Percentiles rank a stretch among this genome's conserved stretches.
These are phyloP conservation scores for Cymbopogon citratus DNA, from an alignment of 176 grass and related monocot species.

Conservation along the genomic window DNA sequence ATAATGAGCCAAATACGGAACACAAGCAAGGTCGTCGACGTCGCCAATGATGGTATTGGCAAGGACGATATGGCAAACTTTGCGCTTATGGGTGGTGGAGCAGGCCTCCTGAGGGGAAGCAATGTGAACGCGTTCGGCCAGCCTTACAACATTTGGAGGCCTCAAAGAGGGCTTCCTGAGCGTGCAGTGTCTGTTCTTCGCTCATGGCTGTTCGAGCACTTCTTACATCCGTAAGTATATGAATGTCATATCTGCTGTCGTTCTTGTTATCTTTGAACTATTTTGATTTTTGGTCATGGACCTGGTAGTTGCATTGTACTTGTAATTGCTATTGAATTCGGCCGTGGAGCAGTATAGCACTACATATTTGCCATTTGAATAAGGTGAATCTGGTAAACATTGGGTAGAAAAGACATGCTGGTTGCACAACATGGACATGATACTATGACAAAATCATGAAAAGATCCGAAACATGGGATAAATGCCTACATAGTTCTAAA, in stretches of 20 bases:
- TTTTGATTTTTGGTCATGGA: too few species aligned
- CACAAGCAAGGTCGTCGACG: slow-evolving; percentile 34
- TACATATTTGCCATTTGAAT: background rate
- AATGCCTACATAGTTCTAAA: slow-evolving; percentile 21
- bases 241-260: slow-evolving; percentile 8
- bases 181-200: slow-evolving; percentile 95
- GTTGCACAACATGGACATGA: slow-evolving; percentile 8
- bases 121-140: slow-evolving; percentile 49
- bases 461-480: slow-evolving; percentile 23
- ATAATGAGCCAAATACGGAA: slow-evolving; percentile 62
- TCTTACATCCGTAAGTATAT: slow-evolving; percentile 90
- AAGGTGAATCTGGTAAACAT: slow-evolving; percentile 31
- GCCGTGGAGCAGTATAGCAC: background rate
- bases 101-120: slow-evolving; percentile 36
- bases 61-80: slow-evolving; percentile 61
- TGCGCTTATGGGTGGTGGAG: slow-evolving; percentile 37
- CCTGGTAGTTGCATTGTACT: too few species aligned
- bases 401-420: slow-evolving; percentile 22
- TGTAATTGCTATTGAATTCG: background rate
- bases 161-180: slow-evolving; percentile 87
- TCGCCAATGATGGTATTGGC: slow-evolving; percentile 35
- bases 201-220: slow-evolving; percentile 93
- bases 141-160: slow-evolving; percentile 80
- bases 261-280: background rate
- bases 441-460: slow-evolving; percentile 22